phyloP scores from a whole-genome alignment of 2,329 filamentous ascomycete genomes.

The Sarocladium kiliense region DNA sequence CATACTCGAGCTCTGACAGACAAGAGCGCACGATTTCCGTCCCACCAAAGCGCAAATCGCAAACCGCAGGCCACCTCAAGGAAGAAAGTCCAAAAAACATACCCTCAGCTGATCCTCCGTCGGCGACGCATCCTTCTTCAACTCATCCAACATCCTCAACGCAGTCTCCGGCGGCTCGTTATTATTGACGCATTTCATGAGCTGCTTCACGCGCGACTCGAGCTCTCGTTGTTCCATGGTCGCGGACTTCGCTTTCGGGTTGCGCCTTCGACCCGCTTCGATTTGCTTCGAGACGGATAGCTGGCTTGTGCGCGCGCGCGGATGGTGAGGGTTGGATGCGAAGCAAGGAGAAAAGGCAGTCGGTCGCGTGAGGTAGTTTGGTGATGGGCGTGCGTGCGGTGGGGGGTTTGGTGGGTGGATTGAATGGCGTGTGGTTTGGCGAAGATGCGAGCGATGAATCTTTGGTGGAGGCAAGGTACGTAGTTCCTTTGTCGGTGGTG shows the following conservation, averaged over 20 bases:
- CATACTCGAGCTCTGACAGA: too few relatives aligned
- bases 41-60: background rate
- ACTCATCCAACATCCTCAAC: constrained; percentile 66
- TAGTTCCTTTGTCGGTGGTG: background rate
- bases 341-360: background rate
- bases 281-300: background rate
- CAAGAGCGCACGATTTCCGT: background rate
- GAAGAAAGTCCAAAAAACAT: constrained; percentile 25
- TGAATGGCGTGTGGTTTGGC: background rate
- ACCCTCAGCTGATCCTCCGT: constrained; percentile 87
- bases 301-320: background rate
- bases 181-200: constrained; percentile 71
- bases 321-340: background rate
- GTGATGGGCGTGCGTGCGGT: background rate
- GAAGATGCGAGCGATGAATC: background rate
- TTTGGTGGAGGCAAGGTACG: background rate
- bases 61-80: constrained; percentile 7
- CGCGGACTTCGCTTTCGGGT: background rate
- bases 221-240: constrained; percentile 79
- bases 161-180: constrained; percentile 71
- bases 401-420: background rate
- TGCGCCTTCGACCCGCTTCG: background rate
- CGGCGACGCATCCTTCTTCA: constrained; percentile 75
- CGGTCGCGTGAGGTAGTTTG: background rate
- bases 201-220: constrained; percentile 67